A percentile compares a stretch with the other conserved stretches of the same genome.
phyloP scores from a whole-genome alignment of 176 grass and related monocot genomes.

The Eremochloa ophiuroides region DNA sequence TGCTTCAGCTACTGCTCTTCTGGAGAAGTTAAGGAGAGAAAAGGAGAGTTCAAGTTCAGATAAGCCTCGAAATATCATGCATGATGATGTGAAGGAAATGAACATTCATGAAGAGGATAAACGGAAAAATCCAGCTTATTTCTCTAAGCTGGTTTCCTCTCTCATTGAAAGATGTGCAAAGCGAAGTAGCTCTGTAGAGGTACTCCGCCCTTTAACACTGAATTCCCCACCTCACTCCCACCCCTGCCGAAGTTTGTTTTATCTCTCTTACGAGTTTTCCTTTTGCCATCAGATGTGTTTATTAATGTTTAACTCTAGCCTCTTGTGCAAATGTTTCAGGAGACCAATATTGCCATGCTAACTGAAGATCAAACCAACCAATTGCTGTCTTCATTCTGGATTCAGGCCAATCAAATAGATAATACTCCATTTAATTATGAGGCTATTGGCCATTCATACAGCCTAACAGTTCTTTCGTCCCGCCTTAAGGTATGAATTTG shows the following conservation, averaged over 20 bases:
- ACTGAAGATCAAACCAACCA: conserved; percentile 90
- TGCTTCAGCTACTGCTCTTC: conserved; percentile 94
- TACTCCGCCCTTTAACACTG: neutral
- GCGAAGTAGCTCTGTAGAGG: conserved; percentile 47
- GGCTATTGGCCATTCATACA: conserved; percentile 86
- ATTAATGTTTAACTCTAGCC: neutral
- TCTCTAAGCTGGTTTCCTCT: conserved; percentile 80
- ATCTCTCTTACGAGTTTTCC: neutral
- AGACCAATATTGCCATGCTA: conserved; percentile 56
- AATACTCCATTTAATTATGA: conserved; percentile 93
- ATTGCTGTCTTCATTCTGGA: conserved; percentile 85
- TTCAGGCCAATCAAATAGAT: conserved; percentile 75
- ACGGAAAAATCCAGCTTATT: conserved; percentile 68
- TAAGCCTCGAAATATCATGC: conserved; percentile 42
- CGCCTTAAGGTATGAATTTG: conserved; percentile 50
- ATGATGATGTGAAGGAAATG: conserved; percentile 52
- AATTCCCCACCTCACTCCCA: neutral
- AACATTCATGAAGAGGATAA: conserved; percentile 49
- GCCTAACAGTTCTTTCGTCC: conserved; percentile 75
- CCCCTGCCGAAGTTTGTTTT: neutral
- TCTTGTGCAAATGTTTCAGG: conserved; percentile 41
- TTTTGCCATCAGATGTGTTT: neutral
- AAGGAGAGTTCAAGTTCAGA: conserved; percentile 76
- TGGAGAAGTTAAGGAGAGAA: conserved; percentile 96
- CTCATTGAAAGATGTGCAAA: conserved; percentile 54